Base-by-base conservation (phyloP, 73 alveolate species). In the Strombidium stylifer region DNA sequence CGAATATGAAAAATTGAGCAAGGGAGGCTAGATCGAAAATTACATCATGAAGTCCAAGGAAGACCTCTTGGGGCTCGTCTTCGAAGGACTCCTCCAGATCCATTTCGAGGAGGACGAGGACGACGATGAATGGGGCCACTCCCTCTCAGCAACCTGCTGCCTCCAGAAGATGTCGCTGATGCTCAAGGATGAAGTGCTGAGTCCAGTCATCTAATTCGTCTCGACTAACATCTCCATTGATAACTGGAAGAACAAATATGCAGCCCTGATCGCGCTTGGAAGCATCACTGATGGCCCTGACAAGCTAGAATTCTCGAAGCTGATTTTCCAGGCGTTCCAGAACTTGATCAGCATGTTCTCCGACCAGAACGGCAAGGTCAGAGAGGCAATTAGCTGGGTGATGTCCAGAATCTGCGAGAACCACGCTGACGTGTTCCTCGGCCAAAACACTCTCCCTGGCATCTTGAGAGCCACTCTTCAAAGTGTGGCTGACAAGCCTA, bases 251-350 rank as follows among this genome's bases (percentile, higher is more conserved):
- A 52, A 69, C 27, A 56, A 77, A 31, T 69, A 80, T 25, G 48
- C 82, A 3, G 91, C 80, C 15, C 49, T 80, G 31, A 19, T 80
- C 3, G 84, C 91, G 3, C 54, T 69, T 14, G 91, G 91, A 16
- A 73, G 85, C 2, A 67, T 80, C 37, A 35, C 78, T n/a, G 91
- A 80, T 18, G 91, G 82, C 0, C 91, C 91, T 6, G 77, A 71
- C 24, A 64, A 47, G 24, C 36, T 35, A 18, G 52, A 67, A 30
- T 40, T 65, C 34, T 37, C 53, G 58, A 39, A 65, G 7, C 59
- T 76, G 14, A 71, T 76, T 19, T 7, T 55, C 6, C 81, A 75
- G 3, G 88, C 75, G 1, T 35, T 76, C 35, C 53, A 30, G 21
- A 62, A 36, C 23, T 45, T 76, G n/a, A 14, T 76, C 23, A 11